Percentiles rank a stretch among this genome's conserved stretches.
These are phyloP conservation scores for Carex scoparia DNA, from an alignment of 176 grass and related monocot species.

Conservation along the genomic window DNA sequence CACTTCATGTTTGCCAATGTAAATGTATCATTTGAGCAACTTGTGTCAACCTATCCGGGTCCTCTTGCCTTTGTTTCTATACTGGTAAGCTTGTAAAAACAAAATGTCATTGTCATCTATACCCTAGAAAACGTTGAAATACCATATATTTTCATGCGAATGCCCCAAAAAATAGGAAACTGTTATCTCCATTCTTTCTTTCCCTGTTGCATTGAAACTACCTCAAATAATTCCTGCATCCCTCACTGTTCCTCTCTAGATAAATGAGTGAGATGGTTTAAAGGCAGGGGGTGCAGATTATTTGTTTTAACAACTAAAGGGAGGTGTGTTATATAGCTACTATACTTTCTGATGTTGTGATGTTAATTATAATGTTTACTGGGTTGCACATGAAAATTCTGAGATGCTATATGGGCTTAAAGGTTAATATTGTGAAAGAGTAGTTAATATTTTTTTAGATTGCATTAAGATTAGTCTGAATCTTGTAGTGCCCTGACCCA, in stretches of 20 bases:
- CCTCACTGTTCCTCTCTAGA: background rate
- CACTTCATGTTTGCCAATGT: conserved; percentile 93
- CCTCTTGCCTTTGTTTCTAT: conserved; percentile 69
- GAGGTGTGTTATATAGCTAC: background rate
- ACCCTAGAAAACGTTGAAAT: background rate
- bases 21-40: conserved; percentile 62
- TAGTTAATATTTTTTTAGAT: conserved; percentile 10
- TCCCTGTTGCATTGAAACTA: background rate
- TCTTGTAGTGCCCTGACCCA: conserved; percentile 76
- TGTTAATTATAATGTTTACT: background rate
- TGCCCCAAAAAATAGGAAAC: background rate
- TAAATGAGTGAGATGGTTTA: background rate
- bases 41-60: conserved; percentile 65
- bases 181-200: background rate
- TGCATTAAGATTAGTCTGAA: conserved; percentile 14
- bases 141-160: background rate
- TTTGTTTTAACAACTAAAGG: background rate
- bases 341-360: background rate
- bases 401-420: background rate
- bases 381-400: conserved; percentile 2
- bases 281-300: background rate
- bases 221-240: background rate
- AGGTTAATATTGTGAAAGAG: background rate
- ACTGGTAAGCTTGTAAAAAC: conserved; percentile 45
- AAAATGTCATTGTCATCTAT: background rate